Base-by-base conservation (phyloP, 2,329 filamentous ascomycete species). In the Blastomyces parvus region DNA sequence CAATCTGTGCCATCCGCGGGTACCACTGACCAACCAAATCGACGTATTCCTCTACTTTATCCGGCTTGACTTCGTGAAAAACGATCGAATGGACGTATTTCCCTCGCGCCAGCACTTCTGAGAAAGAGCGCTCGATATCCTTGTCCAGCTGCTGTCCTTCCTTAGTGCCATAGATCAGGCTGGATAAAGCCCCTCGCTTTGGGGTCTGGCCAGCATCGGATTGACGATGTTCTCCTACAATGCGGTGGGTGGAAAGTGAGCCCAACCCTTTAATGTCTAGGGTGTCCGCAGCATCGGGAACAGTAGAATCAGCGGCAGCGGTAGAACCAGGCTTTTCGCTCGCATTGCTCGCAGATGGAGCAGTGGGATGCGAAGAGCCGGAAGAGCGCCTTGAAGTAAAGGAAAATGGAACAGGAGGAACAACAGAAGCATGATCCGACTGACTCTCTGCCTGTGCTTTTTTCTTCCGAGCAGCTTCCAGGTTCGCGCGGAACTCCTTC, bases 51-150 rank as follows among this genome's bases (percentile, higher is more conserved):
- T 97, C 91, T 57, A 97, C 90, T 79, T 91, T 94, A 71, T 97
- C 91, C 65, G 92, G 91, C 79, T 95, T 91, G 68, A 99, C 94
- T 66, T 95, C 86, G 80, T 99, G 94, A 73, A 96, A 91, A 64
- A 96, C 91, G 75, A 99, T 97, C 57, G 91, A 95, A 78, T 99
- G 94, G 62, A 99, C 92, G 73, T 99, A 99, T 80, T 99, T 99
- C 73, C 94, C 94, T 68, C 94, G 85, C 30, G 94, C 94, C 56
- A 99, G 82, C 55, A 97, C 90, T 76, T 97, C 92, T 60, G 90
- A 95, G 80, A 97, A 99, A 74, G 90, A 95, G 64, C 92, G 87
- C 80, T 97, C 91, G 72, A 99, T 93, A 79, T 97, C 93, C 67
- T 90, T 89, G 73, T 99, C 94, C 74, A 97, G 85, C 79, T 96